A percentile compares a stretch with the other conserved stretches of the same genome.
phyloP scores from a whole-genome alignment of 306 rosid species.

The Pyrus communis region DNA sequence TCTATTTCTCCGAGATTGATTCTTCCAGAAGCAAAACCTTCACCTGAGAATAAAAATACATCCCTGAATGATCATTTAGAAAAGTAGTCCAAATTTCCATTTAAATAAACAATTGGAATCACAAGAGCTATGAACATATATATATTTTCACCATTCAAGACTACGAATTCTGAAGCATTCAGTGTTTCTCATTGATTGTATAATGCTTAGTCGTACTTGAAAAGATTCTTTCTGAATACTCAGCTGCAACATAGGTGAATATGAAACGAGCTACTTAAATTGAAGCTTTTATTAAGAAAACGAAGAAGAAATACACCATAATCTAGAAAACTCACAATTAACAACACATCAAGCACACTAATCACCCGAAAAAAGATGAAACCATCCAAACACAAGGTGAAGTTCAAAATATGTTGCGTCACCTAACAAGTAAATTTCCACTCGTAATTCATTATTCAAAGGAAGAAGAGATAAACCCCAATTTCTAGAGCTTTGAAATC shows the following conservation, averaged over 20 bases:
- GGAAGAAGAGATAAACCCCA: not conserved
- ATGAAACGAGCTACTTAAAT: not conserved
- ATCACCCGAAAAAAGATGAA: not conserved
- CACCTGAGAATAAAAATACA: slow-evolving; percentile 37
- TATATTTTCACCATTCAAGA: not conserved
- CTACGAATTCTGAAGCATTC: not conserved
- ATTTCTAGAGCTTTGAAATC: not conserved
- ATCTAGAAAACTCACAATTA: not conserved
- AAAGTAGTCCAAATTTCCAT: not conserved
- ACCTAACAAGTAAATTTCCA: not conserved
- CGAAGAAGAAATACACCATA: not conserved
- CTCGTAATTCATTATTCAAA: not conserved
- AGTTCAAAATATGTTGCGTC: not conserved
- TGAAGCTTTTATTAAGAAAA: not conserved
- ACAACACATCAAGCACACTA: not conserved
- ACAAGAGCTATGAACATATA: not conserved
- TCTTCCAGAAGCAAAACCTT: slow-evolving; percentile 67
- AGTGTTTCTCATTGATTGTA: not conserved
- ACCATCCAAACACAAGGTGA: not conserved
- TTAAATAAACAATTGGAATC: not conserved
- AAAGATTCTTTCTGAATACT: not conserved
- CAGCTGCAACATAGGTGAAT: not conserved
- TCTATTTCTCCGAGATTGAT: slow-evolving; percentile 67
- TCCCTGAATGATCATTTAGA: not conserved
- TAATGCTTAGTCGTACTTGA: not conserved